Percentiles rank a stretch among this genome's conserved stretches.
Evolutionary conservation across 139 green algal genomes (phyloP).

Genomic region (Closterium sp.): DNA sequence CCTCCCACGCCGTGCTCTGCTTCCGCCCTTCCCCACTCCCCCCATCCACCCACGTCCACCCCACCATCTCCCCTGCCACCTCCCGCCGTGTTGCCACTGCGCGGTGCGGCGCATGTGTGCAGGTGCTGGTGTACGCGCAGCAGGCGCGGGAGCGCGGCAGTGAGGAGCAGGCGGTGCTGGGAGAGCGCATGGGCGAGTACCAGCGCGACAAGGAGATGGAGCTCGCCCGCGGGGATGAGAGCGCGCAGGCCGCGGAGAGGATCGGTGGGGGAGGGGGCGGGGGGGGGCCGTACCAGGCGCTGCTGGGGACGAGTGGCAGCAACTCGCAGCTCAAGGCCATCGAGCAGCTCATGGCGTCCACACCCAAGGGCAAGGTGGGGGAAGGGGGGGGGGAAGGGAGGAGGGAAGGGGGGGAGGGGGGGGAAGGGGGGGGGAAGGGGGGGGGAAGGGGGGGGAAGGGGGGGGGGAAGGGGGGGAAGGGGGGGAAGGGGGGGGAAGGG

Average conservation of each 20-base stretch:
- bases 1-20: neutral
- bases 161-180: conserved; percentile 41
- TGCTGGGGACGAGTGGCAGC: neutral
- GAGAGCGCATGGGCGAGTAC: conserved; percentile 44
- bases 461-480: neutral
- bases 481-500: too few relatives aligned
- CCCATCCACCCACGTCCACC: neutral
- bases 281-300: conserved; percentile 12
- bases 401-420: too few relatives aligned
- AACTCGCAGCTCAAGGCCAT: conserved; percentile 28
- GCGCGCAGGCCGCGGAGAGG: neutral
- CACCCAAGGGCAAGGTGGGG: conserved; percentile 21
- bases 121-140: conserved; percentile 41
- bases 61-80: too few relatives aligned
- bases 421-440: neutral
- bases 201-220: conserved; percentile 34
- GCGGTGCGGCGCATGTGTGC: neutral
- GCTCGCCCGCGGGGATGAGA: neutral
- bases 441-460: neutral
- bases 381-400: neutral
- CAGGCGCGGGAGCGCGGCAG: conserved; percentile 44
- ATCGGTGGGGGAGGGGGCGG: neutral
- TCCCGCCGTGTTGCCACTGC: too few relatives aligned
- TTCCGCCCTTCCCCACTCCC: neutral
- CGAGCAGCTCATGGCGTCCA: conserved; percentile 31